These are phyloP conservation scores for Trypanosoma cruzi DNA, from an alignment of 208 protist species.

Conservation along the genomic window DNA sequence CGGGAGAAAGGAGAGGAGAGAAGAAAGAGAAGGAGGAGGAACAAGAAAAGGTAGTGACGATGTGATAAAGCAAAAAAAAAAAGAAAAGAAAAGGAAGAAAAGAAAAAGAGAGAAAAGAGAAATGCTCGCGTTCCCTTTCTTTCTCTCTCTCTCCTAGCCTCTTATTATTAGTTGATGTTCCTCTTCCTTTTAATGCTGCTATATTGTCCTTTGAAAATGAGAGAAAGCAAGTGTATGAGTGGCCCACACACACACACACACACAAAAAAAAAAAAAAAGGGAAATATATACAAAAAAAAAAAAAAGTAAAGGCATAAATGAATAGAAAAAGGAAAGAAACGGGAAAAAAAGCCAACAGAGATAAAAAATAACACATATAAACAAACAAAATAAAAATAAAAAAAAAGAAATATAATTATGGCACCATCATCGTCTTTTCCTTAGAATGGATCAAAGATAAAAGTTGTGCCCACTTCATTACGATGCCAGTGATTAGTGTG, in stretches of 20 bases:
- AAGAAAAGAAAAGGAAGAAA: conserved; percentile 3
- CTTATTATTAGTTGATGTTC: neutral
- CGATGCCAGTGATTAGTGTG: too few relatives aligned
- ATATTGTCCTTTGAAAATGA: too few relatives aligned
- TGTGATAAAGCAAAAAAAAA: too few relatives aligned
- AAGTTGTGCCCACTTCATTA: too few relatives aligned
- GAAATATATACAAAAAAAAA: conserved; percentile 5
- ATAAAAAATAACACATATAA: too few relatives aligned
- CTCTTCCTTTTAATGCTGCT: neutral
- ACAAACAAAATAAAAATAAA: neutral
- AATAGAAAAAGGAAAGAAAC: conserved; percentile 16
- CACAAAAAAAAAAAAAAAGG: conserved; percentile 8
- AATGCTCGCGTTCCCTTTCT: too few relatives aligned
- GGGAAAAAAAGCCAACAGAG: neutral
- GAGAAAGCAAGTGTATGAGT: too few relatives aligned
- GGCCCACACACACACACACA: too few relatives aligned
- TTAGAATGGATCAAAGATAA: too few relatives aligned
- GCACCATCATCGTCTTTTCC: neutral
- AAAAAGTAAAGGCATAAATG: conserved; percentile 4
- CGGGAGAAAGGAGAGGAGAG: conserved; percentile 1
- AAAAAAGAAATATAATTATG: conserved; percentile 9
- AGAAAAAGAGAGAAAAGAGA: conserved; percentile 8
- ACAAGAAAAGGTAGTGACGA: too few relatives aligned
- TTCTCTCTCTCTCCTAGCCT: neutral
- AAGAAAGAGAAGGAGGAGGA: conserved; percentile 10